Base-by-base conservation (phyloP, 2,329 filamentous ascomycete genomes). In the Pyricularia pennisetigena region DNA sequence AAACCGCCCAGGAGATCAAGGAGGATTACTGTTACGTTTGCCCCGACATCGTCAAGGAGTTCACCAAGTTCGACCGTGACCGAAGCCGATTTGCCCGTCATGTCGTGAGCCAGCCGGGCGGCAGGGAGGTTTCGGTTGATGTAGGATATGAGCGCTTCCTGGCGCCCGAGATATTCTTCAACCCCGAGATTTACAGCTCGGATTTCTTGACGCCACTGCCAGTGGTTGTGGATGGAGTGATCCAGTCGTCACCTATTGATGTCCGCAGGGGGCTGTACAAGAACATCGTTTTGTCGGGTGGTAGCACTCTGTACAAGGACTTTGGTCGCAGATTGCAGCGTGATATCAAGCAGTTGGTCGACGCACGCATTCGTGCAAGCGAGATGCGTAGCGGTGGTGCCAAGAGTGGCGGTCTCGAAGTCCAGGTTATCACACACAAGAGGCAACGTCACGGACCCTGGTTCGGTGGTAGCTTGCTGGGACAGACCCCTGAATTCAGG, bases 91-190 rank as follows among this genome's bases (percentile, higher is more conserved):
- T 99, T 81, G 85, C 90, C 74, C 93, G 97, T 81, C 94, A 99
- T 80, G 88, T 90, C 24, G 93, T 97, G 69, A 88, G 88, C 69
- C 89, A 95, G 70, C 90, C 93, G 29, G 94, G 94, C 73, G 95
- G 95, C 71, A 90, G 91, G 73, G 89, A 91, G 73, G 89, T 94
- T 26, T 86, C 84, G 1, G 93, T 99, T 64, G 96, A 99, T 75
- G 92, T 99, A 67, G 95, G 95, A 67, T 99, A 98, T 81, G 95
- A 99, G 80, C 91, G 95, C 41, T 99, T 99, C 85, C 85, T 99
- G 70, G 95, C 95, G 2, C 96, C 96, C 28, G 95, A 99, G 79
- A 99, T 99, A 76, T 99, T 99, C 82, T 99, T 99, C 88, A 99
- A 99, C 81, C 95, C 95, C 32, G 95, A 99, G 82, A 99, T 99